These are phyloP conservation scores for Litchi chinensis DNA, from an alignment of 345 rosid genomes.

Conservation along the genomic window DNA sequence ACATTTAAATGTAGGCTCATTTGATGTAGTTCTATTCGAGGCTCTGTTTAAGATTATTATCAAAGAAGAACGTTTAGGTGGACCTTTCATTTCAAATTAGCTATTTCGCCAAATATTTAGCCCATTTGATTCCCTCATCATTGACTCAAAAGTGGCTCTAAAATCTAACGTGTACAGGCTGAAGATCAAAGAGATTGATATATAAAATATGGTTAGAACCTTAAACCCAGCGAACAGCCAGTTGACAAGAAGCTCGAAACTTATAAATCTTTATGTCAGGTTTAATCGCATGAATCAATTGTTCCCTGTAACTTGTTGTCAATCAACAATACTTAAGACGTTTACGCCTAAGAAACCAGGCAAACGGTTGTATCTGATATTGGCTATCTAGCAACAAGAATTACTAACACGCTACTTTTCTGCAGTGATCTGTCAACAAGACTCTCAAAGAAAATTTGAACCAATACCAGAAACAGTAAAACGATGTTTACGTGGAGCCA, in stretches of 20 bases:
- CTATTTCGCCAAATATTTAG: no score
- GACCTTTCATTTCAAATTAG: no score
- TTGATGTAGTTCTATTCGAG: no score
- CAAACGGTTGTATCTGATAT: not conserved
- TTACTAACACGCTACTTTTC: not conserved
- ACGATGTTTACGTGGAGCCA: not conserved
- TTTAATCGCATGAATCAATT: not conserved
- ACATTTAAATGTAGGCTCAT: no score
- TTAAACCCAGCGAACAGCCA: not conserved
- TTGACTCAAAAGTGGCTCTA: not conserved
- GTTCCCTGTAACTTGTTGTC: not conserved
- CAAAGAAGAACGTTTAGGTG: no score
- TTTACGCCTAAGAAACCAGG: not conserved
- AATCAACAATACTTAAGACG: not conserved
- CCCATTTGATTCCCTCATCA: no score
- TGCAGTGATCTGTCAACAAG: not conserved
- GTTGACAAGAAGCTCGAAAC: not conserved
- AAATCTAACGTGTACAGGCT: not conserved
- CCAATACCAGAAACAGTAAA: no score
- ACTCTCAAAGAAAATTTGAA: not conserved
- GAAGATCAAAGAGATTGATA: not conserved
- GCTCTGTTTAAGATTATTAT: no score
- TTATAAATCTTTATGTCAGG: not conserved
- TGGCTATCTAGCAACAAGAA: not conserved
- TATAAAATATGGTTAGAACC: not conserved